Evolutionary conservation across 164 flowering plant genomes (phyloP), one percentile per base, ranked within the genome.

Genomic region (Hamamelis virginiana): DNA sequence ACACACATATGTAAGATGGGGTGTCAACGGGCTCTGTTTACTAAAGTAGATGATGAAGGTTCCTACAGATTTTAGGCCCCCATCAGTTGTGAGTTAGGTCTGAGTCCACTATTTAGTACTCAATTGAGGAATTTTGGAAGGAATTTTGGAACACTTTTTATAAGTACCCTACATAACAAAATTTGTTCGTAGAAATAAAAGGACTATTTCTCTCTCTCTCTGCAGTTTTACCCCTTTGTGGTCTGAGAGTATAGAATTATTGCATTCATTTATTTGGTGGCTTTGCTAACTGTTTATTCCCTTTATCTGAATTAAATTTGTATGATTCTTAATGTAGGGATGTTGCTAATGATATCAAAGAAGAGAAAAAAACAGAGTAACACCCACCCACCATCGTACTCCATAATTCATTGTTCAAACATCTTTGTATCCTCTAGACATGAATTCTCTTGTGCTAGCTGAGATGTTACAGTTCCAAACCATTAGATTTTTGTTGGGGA

Each of bases 241-340:
- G 21, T 8, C 57, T 9, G 11, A 27, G 15, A 15, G 21, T 18
- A 57, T 26, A 22, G n/a, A n/a, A 8, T 26, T 23, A 26, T 9
- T 3, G 28, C 14, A 28, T 44, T 1, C 59, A 4, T 9, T 14
- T 12, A 28, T 15, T 12, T 28, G 13, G 18, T 57, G 21, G 19
- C 25, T 18, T 44, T 46, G 12, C 8, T 57, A 19, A 0, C 43
- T 48, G 27, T 14, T 47, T 16, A 22, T 1, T 22, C 47, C 33
- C 9, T 63, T 50, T n/a, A 50, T 50, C n/a, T 14, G 38, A 63
- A 25, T n/a, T 5, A 19, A 63, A 25, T 19, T 2, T 18, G 0
- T 21, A 18, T 62, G 46, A 4, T 64, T 58, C 28, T 62, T 50
- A 46, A 63, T 71, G 22, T 70, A 76, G 79, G 65, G 59, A 58